Percentiles rank a stretch among this genome's conserved stretches.
These are phyloP conservation scores for Venturia oleaginea DNA, from an alignment of 2,329 filamentous ascomycete genomes.

Conservation along the genomic window DNA sequence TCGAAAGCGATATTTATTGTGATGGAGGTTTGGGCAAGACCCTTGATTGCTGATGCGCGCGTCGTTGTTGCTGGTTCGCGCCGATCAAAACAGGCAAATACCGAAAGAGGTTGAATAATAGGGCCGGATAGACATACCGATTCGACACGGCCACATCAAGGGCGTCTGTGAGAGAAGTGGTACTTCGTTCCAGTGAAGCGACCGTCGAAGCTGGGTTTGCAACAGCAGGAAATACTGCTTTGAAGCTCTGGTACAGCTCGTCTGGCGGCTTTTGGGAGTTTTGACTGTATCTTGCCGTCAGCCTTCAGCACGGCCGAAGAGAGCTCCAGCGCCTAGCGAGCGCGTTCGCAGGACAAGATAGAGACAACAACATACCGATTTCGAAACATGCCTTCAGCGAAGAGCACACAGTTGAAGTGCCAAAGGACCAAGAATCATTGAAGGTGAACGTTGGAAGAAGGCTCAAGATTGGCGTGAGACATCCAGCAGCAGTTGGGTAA, in stretches of 20 bases:
- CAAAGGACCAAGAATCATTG: neutral
- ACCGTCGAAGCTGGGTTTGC: conserved; percentile 31
- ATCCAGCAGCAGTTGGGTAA: neutral
- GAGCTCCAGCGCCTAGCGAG: neutral
- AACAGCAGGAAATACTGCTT: conserved; percentile 71
- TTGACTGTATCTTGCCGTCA: conserved; percentile 42
- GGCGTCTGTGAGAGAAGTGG: conserved; percentile 34
- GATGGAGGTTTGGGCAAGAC: neutral
- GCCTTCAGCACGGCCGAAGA: neutral
- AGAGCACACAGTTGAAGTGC: conserved; percentile 1
- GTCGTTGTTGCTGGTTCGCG: neutral
- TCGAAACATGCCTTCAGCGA: conserved; percentile 33
- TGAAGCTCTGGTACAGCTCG: conserved; percentile 76
- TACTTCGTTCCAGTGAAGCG: conserved; percentile 37
- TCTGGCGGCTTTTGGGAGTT: conserved; percentile 79
- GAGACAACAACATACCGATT: conserved; percentile 33
- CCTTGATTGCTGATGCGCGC: neutral
- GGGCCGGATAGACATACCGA: conserved; percentile 30
- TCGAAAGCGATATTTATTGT: neutral
- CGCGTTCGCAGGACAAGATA: neutral
- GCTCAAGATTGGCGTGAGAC: conserved; percentile 34
- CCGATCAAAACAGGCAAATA: conserved; percentile 13
- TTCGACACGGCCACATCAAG: conserved; percentile 36
- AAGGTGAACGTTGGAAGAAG: neutral
- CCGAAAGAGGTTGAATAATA: conserved; percentile 5